These are phyloP conservation scores for Gardenia jasminoides DNA, from an alignment of 257 asterid genomes.

Conservation along the genomic window DNA sequence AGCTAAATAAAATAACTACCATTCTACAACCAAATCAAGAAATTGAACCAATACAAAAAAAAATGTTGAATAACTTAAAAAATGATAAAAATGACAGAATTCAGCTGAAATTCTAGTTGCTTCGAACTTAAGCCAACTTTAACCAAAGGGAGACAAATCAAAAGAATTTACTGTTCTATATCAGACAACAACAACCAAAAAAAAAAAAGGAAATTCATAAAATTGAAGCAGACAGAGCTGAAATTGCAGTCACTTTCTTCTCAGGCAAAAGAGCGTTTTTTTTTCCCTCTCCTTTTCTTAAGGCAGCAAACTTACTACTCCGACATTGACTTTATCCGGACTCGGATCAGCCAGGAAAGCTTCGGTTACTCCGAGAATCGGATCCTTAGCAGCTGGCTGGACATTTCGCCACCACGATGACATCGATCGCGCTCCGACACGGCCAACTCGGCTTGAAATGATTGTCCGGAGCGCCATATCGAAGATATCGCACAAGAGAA, in stretches of 20 bases:
- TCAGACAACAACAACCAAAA: not conserved
- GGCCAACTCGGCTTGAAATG: constrained; percentile 31
- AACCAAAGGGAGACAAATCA: not conserved
- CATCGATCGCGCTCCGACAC: constrained; percentile 56
- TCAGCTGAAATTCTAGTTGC: not conserved
- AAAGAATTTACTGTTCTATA: not conserved
- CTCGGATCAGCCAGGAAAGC: constrained; percentile 90
- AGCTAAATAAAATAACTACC: not conserved
- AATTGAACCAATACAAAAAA: not conserved
- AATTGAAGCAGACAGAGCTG: not conserved
- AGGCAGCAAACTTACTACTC: constrained; percentile 70
- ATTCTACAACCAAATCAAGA: not conserved
- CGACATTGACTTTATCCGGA: constrained; percentile 89
- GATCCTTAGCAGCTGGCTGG: constrained; percentile 95
- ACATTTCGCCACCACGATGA: constrained; percentile 88
- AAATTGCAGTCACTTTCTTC: not conserved
- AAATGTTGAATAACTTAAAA: not conserved
- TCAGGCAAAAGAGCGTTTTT: not conserved
- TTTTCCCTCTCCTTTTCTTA: too few species aligned
- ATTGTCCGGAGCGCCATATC: constrained; percentile 61
- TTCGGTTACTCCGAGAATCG: constrained; percentile 97
- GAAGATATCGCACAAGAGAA: constrained; percentile 2
- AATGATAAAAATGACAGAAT: not conserved
- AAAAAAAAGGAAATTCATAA: not conserved
- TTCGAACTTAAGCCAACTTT: not conserved